Evolutionary conservation across 2,329 filamentous ascomycete species (phyloP), one percentile per base, ranked within the genome.

Genomic region (Colletotrichum sp.): DNA sequence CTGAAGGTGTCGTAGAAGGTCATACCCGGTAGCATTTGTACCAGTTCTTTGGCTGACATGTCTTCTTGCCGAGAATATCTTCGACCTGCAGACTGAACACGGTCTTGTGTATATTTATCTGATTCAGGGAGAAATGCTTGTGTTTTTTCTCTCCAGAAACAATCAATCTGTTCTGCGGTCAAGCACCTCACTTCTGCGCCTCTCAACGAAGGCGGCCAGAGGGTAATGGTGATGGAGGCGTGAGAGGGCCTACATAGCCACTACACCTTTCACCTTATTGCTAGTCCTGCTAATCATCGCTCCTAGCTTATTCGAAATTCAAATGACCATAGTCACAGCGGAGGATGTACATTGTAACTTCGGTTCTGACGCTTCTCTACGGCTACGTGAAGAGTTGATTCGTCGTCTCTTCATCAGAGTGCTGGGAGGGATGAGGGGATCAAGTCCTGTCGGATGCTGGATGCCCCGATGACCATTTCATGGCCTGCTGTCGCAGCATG

Each of bases 301-400:
- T 36, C 6, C 15, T 16, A 0, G 13, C 34, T 36, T 36, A 16
- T 36, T 36, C 34, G 34, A 36, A 36, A 36, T 36, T 36, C 34
- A 36, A 36, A 16, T 2, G 1, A 8, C 0, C 0, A 8, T 36
- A 36, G 15, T 0, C 34, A 3, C 34, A 1, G 34, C 34, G 34
- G 7, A 16, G 7, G 34, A 36, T 36, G 6, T 2, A 4, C 7
- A 16, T 36, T 8, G 3, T 36, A 2, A 36, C 15, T 36, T 36
- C 34, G 15, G 34, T 36, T 36, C 34, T 16, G 34, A 36, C 34
- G 34, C 34, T 8, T 16, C 34, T 36, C 15, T 8, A 8, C 34
- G 6, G 34, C 34, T 8, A 36, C 7, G 34, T 36, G 34, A 36
- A 36, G 15, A 36, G 34, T 36, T 44, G 36, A 44, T 44, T 5